Conservation (phyloP, 2,329 filamentous ascomycete genomes). For the Aspergillus fumigatiaffinis region DNA sequence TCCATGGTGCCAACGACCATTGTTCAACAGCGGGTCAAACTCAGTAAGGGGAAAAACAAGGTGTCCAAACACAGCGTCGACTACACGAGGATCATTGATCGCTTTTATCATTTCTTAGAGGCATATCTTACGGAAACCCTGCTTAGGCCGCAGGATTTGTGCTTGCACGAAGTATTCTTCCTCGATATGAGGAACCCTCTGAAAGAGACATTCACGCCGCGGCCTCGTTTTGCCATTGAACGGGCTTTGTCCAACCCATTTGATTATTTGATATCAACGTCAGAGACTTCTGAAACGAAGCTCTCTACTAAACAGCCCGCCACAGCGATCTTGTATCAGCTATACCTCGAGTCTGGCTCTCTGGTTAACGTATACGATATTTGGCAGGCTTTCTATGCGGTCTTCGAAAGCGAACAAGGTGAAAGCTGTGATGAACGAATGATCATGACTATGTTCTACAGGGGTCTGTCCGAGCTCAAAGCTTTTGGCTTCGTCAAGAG, state of each 20-base stretch:
- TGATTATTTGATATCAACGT: constrained; percentile 58
- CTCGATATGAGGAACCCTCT: constrained; percentile 57
- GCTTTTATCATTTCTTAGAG: constrained; percentile 44
- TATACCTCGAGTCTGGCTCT: constrained; percentile 60
- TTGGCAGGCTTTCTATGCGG: constrained; percentile 58
- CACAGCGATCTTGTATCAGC: constrained; percentile 57
- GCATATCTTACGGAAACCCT: constrained; percentile 45
- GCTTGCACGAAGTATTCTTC: constrained; percentile 55
- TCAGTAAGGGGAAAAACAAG: constrained; percentile 54
- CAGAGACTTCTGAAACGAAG: constrained; percentile 21
- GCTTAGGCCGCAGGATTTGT: constrained; percentile 47
- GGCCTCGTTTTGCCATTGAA: constrained; percentile 56
- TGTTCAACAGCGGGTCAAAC: constrained; percentile 56
- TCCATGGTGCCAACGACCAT: constrained; percentile 54
- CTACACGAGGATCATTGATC: constrained; percentile 52
- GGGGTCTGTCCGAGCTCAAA: constrained; percentile 77
- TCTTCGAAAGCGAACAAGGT: constrained; percentile 39
- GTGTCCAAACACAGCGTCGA: constrained; percentile 52
- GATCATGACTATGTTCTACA: constrained; percentile 73
- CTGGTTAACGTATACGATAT: constrained; percentile 60
- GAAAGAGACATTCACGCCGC: constrained; percentile 55
- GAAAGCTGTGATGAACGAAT: constrained; percentile 30
- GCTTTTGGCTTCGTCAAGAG: constrained; percentile 82
- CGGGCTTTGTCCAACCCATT: constrained; percentile 56
- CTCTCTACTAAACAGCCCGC: constrained; percentile 54